These are phyloP conservation scores for Penicillium griseofulvum DNA, from an alignment of 2,329 filamentous ascomycete species.

Conservation along the genomic window DNA sequence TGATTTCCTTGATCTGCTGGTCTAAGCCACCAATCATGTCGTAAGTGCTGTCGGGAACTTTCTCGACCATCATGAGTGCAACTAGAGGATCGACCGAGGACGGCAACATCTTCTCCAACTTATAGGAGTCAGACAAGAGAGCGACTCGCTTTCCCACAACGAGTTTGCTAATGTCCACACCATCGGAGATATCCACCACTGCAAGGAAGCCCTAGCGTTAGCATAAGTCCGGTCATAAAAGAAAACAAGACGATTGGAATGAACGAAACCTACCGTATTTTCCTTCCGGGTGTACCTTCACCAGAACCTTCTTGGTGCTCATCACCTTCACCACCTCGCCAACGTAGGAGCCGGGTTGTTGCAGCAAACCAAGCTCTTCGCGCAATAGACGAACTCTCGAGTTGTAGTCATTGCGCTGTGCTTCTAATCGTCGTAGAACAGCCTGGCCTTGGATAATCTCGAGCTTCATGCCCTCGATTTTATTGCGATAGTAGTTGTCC, in stretches of 20 bases:
- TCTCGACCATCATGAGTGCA: conserved; percentile 99
- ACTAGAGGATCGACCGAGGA: conserved; percentile 98
- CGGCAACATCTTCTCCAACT: conserved; percentile 96
- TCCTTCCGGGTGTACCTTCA: conserved; percentile 98
- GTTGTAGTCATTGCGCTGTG: conserved; percentile 99
- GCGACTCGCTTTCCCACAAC: conserved; percentile 97
- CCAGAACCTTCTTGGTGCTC: conserved; percentile 98
- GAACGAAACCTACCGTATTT: conserved; percentile 78
- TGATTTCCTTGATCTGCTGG: conserved; percentile 99
- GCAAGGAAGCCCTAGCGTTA: conserved; percentile 8
- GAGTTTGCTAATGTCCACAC: conserved; percentile 91
- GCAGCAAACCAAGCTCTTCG: conserved; percentile 91
- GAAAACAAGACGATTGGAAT: background rate
- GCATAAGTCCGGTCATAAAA: background rate
- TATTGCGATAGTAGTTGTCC: conserved; percentile 99
- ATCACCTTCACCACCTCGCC: conserved; percentile 99
- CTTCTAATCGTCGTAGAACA: conserved; percentile 88
- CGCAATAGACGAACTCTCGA: conserved; percentile 90
- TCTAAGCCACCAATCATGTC: conserved; percentile 99
- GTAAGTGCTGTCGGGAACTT: conserved; percentile 98
- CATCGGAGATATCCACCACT: conserved; percentile 96
- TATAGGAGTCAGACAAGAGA: conserved; percentile 94
- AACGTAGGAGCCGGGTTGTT: conserved; percentile 97
- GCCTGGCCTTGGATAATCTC: conserved; percentile 99
- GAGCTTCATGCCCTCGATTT: conserved; percentile 99